Percentiles rank a stretch among this genome's conserved stretches.
Evolutionary conservation across 768 basidiomycete genomes (phyloP).

Genomic region (Serendipita vermifera): DNA sequence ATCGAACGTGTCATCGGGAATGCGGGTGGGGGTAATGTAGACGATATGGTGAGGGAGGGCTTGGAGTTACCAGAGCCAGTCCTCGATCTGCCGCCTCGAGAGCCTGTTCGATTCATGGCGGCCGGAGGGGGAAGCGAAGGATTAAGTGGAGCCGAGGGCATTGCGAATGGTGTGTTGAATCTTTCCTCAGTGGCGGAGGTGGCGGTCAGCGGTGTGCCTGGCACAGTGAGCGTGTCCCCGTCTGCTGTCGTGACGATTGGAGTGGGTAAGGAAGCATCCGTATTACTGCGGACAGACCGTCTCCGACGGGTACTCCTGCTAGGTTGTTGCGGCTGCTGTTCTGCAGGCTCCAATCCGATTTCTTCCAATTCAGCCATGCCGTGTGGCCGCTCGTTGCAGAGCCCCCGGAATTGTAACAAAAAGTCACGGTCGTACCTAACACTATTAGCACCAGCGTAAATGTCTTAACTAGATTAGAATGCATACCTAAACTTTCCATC

Average conservation of each 20-base stretch:
- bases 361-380: conserved; percentile 6
- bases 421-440: conserved; percentile 1
- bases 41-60: neutral
- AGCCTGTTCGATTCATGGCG: neutral
- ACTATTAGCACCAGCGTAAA: neutral
- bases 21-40: neutral
- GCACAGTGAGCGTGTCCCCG: neutral
- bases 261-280: neutral
- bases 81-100: neutral
- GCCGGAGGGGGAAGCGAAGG: neutral
- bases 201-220: neutral
- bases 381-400: conserved; percentile 1
- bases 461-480: neutral
- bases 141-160: neutral
- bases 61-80: neutral
- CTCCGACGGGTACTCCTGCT: neutral
- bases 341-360: neutral
- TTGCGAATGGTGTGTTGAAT: no score
- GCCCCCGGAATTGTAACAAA: neutral
- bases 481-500: neutral
- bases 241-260: neutral
- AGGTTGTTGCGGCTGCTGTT: neutral
- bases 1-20: neutral
- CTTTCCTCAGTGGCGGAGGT: neutral
- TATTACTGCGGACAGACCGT: neutral